Evolutionary conservation across 768 basidiomycete genomes (phyloP).

Genomic region (Trametes cubensis): DNA sequence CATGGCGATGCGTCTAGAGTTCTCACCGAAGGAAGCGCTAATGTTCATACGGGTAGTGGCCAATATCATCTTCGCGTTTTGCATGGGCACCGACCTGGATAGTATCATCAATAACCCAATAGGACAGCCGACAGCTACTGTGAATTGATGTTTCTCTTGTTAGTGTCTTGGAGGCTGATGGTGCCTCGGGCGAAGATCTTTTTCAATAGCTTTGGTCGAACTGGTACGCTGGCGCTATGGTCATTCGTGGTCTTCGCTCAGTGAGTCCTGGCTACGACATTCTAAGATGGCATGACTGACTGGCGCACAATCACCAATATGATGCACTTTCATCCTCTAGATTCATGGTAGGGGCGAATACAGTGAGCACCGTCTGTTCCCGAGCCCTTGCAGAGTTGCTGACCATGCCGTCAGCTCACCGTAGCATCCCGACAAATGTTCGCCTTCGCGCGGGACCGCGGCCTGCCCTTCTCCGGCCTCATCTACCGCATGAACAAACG

Average conservation of each 20-base stretch:
- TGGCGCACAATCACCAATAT: too few species aligned
- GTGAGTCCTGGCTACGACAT: constrained; percentile 31
- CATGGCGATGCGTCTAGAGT: too few species aligned
- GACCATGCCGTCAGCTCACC: constrained; percentile 37
- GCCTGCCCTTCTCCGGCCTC: constrained; percentile 63
- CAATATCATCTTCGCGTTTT: constrained; percentile 64
- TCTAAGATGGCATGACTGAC: too few species aligned
- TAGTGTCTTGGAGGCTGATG: too few species aligned
- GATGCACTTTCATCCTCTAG: too few species aligned
- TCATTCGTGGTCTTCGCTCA: constrained; percentile 39
- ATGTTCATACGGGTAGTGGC: constrained; percentile 34
- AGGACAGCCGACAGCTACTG: constrained; percentile 60
- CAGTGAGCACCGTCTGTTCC: constrained; percentile 38
- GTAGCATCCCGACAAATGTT: constrained; percentile 64
- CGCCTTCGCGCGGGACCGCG: constrained; percentile 72
- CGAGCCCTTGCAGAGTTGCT: neutral
- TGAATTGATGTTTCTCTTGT: constrained; percentile 31
- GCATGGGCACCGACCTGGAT: constrained; percentile 53
- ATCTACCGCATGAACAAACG: constrained; percentile 58
- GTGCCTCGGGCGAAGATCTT: constrained; percentile 25
- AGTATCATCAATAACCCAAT: constrained; percentile 45
- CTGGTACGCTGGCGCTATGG: constrained; percentile 41
- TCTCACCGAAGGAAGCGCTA: too few species aligned
- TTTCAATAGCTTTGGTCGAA: constrained; percentile 39
- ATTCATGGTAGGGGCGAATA: constrained; percentile 39